Base-by-base conservation (phyloP, 2,329 filamentous ascomycete genomes). In the Diatrype stigma region DNA sequence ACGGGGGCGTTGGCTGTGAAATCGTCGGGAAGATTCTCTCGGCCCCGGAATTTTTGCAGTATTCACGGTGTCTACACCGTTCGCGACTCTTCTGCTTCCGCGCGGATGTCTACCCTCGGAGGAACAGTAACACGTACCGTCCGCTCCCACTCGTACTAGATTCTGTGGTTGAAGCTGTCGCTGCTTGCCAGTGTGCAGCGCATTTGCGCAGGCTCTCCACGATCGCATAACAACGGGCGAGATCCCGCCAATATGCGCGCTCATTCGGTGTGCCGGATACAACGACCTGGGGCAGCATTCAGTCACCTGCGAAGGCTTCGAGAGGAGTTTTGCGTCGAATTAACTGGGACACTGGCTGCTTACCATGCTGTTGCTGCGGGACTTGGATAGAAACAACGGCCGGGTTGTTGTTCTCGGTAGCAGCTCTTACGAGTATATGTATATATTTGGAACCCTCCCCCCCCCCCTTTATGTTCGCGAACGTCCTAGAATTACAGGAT, bases 261-360 rank as follows among this genome's bases (percentile, higher is more conserved):
- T 63, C n/a, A 61, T 63, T 19, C 49, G 62, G 23, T 61, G 61
- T 42, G 57, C 60, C 10, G 60, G 53, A 19, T 56, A 45, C 46
- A 30, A 51, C 16, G 54, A 57, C n/a, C 42, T 53, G 38, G 45
- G 46, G 3, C 48, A 47, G 10, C 57, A 60, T 35, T 34, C 44
- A 10, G 53, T 44, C 35, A 56, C 54, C 10, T 47, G 55, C 32
- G 53, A 60, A n/a, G 55, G 55, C 6, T 50, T 61, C 17, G 57
- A 57, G 26, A 54, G 47, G 21, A 50, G 44, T 11, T 63, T 63
- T 34, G 52, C 47, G 34, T 50, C 49, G 16, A 61, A 61, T 21
- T 57, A 62, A 42, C 48, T 63, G 12, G 53, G 58, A 30, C 51
- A 62, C 28, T 60, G 54, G 52, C 46, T 61, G 40, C 49, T 63